Conservation (phyloP, 2,329 filamentous ascomycete genomes). For the Nannizziopsis barbatae region DNA sequence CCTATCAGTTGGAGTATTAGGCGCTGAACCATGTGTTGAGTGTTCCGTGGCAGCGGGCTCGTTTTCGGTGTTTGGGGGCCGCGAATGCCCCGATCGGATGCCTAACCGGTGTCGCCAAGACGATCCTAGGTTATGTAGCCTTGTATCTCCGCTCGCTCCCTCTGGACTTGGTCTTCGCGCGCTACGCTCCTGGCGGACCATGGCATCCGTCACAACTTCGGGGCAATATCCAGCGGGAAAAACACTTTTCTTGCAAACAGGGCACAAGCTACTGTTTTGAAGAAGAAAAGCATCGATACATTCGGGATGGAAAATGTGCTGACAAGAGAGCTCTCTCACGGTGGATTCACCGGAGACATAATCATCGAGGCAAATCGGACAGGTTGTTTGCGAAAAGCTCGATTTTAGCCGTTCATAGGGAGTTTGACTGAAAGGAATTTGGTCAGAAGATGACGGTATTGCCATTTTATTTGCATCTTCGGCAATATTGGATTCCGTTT, state of each 20-base stretch:
- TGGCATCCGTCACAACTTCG: constrained; percentile 62
- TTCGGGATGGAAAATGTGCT: constrained; percentile 84
- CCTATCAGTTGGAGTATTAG: background rate
- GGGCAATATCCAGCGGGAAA: constrained; percentile 58
- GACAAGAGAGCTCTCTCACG: constrained; percentile 77
- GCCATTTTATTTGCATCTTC: background rate
- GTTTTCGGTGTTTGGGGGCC: background rate
- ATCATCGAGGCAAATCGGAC: constrained; percentile 80
- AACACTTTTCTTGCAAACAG: constrained; percentile 77
- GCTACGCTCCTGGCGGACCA: constrained; percentile 71
- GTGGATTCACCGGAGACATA: constrained; percentile 58
- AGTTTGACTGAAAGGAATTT: background rate
- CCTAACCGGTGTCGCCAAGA: background rate
- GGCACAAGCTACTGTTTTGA: constrained; percentile 73
- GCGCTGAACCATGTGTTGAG: background rate
- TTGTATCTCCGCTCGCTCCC: background rate
- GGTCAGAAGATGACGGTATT: background rate
- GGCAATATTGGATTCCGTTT: background rate
- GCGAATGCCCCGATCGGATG: background rate
- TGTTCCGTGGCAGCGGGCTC: background rate
- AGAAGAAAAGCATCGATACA: constrained; percentile 81
- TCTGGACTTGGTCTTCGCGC: constrained; percentile 6
- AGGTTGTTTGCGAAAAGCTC: constrained; percentile 58
- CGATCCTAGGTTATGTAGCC: background rate
- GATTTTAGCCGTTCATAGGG: constrained; percentile 4